Evolutionary conservation across 2,329 filamentous ascomycete species (phyloP), one percentile per base, ranked within the genome.

Genomic region (Scedosporium minutisporum): DNA sequence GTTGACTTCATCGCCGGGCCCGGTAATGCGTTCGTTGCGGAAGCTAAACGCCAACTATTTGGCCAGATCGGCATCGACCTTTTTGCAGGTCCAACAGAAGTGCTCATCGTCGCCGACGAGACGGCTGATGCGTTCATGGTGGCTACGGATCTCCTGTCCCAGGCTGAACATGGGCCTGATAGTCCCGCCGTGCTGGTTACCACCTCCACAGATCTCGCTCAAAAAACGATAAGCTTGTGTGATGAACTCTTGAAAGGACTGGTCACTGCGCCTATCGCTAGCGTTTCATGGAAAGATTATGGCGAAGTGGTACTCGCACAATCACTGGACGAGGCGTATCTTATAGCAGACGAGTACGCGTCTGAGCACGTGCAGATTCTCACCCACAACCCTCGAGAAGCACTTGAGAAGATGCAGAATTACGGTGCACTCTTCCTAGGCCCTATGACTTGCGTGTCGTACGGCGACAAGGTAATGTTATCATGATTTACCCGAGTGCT

Each of bases 21-120:
- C 0, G 81, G 81, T 1, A 83, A 84, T 65, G 74, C 80, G 1
- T 83, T 82, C 66, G 80, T 84, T 0, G 80, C 81, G 3, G 81
- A 81, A 66, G 80, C 76, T 0, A 84, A 83, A 67, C 73, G 80
- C 0, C 80, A 81, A 67, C 69, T 83, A 0, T 83, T 81, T 63
- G 81, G 80, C 16, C 74, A 78, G 62, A 76, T 83, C 29, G 80
- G 81, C 5, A 84, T 83, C 16, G 57, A 83, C 66, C 71, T 83
- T 1, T 74, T 80, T 23, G 81, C 81, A 0, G 81, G 81, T 0
- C 81, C 81, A 10, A 82, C 80, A 0, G 81, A 84, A 67, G 71
- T 82, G 21, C 71, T 82, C 9, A 75, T 82, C 33, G 76, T 82
- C 0, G 78, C 79, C 2, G 80, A 82, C 63, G 74, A 76, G 48